Base-by-base conservation (phyloP, 2,329 filamentous ascomycete species). In the Tolypocladium amazonense region DNA sequence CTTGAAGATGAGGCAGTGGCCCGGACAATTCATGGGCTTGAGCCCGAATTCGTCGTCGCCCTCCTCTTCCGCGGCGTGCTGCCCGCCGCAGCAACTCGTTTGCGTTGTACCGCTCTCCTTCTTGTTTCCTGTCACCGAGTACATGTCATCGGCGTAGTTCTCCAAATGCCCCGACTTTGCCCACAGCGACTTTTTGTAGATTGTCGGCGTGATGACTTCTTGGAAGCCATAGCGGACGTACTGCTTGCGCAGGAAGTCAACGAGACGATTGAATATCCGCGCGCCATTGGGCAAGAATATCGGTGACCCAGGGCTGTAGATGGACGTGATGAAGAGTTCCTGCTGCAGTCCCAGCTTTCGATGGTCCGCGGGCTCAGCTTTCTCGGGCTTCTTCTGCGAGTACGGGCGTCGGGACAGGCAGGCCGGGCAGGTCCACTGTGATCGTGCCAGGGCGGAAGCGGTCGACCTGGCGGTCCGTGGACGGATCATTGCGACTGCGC, bases 21-120 rank as follows among this genome's bases (percentile, higher is more conserved):
- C 91, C 0, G 91, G 91, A 70, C 91, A 96, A 70, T 96, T 96
- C 91, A 96, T 96, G 18, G 91, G 91, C 73, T 96, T 96, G 65
- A 96, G 76, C 23, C 89, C 90, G 73, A 90, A 95, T 63, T 89
- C 88, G 64, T 87, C 85, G 62, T 84, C 81, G 61, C 82, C 81
- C 62, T 88, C 84, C 62, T 86, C 83, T 25, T 70, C 69, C 0
- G 66, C 60, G 47, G 56, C 54, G 14, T 65, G 60, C 9, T 64
- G 62, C 14, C 75, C 71, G 56, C 69, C 73, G 59, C 77, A 71
- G 59, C 69, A 74, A 7, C 66, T 65, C 23, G 63, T 57, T 4
- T 30, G 8, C 5, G 20, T 33, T 4, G 18, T 15, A 14, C 23
- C 9, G 59, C 56, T 5, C 62, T 56, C 12, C 67, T 63, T 77